Conservation (phyloP, 768 basidiomycete species). For the Cyclocybe aegerita region DNA sequence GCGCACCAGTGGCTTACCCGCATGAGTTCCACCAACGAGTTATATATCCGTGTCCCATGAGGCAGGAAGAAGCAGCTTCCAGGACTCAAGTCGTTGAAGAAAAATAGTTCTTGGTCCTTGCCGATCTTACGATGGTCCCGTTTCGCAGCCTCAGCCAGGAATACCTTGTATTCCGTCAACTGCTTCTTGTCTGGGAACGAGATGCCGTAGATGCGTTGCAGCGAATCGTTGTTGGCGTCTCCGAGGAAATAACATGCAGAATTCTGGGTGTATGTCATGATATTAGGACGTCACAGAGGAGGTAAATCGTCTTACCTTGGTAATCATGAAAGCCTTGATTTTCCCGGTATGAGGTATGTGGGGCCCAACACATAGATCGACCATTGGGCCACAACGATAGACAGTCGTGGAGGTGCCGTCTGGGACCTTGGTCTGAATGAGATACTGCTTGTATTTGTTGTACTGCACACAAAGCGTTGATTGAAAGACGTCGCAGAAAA, state of each 20-base stretch:
- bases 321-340: slow-evolving; percentile 97
- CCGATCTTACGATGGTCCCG: slow-evolving; percentile 97
- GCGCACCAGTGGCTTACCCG: slow-evolving; percentile 53
- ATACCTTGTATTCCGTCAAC: slow-evolving; percentile 90
- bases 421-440: slow-evolving; percentile 93
- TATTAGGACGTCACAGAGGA: not conserved
- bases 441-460: slow-evolving; percentile 96
- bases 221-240: slow-evolving; percentile 86
- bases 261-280: slow-evolving; percentile 50
- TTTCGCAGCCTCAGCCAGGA: slow-evolving; percentile 96
- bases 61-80: slow-evolving; percentile 97
- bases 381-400: slow-evolving; percentile 98
- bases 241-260: slow-evolving; percentile 99
- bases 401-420: slow-evolving; percentile 97
- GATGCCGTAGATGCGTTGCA: slow-evolving; percentile 97
- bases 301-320: slow-evolving; percentile 59
- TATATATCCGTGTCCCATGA: slow-evolving; percentile 96
- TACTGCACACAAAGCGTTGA: slow-evolving; percentile 53
- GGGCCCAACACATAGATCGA: slow-evolving; percentile 95
- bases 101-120: slow-evolving; percentile 97
- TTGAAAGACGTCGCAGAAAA: slow-evolving; percentile 2
- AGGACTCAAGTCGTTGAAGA: slow-evolving; percentile 96
- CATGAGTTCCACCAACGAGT: slow-evolving; percentile 87
- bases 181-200: slow-evolving; percentile 99
- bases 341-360: slow-evolving; percentile 98